These are phyloP conservation scores for Xylaria venustula DNA, from an alignment of 495 filamentous ascomycete genomes.

Conservation along the genomic window DNA sequence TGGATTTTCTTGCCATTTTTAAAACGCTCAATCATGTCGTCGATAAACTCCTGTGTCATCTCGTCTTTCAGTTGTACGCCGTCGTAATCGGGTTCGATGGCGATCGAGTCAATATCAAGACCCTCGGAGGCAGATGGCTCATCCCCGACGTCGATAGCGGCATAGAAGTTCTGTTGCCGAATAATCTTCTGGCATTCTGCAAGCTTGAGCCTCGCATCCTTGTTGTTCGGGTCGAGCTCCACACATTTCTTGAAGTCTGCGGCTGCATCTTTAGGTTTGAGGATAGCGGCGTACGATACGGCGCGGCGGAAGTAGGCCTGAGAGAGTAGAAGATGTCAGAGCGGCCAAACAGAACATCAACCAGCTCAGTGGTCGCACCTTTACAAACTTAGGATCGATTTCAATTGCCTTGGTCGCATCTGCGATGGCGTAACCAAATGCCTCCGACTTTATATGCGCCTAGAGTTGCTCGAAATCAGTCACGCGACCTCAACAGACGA, in stretches of 20 bases:
- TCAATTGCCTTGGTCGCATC: constrained; percentile 95
- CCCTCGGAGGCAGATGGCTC: constrained; percentile 88
- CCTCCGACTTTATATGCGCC: constrained; percentile 93
- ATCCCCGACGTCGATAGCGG: constrained; percentile 91
- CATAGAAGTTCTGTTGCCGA: constrained; percentile 83
- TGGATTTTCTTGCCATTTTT: constrained; percentile 93
- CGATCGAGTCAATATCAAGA: constrained; percentile 81
- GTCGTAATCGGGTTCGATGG: constrained; percentile 81
- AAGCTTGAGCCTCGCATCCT: constrained; percentile 84
- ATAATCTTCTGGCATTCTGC: constrained; percentile 92
- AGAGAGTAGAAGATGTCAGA: neutral
- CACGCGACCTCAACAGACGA: constrained; percentile 42
- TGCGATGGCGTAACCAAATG: constrained; percentile 86
- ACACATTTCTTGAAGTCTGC: constrained; percentile 92
- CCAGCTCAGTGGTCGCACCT: constrained; percentile 51
- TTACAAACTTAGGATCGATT: constrained; percentile 80
- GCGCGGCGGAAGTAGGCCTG: constrained; percentile 96
- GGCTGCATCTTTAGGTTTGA: constrained; percentile 80
- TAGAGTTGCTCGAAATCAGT: constrained; percentile 43
- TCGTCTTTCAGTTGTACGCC: constrained; percentile 72
- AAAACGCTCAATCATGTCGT: constrained; percentile 95
- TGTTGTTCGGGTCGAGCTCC: constrained; percentile 80
- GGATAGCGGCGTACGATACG: constrained; percentile 83
- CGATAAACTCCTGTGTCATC: constrained; percentile 95
- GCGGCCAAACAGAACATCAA: neutral